These are phyloP conservation scores for Rhodamnia rubescens DNA, from an alignment of 345 rosid species.

Conservation along the genomic window DNA sequence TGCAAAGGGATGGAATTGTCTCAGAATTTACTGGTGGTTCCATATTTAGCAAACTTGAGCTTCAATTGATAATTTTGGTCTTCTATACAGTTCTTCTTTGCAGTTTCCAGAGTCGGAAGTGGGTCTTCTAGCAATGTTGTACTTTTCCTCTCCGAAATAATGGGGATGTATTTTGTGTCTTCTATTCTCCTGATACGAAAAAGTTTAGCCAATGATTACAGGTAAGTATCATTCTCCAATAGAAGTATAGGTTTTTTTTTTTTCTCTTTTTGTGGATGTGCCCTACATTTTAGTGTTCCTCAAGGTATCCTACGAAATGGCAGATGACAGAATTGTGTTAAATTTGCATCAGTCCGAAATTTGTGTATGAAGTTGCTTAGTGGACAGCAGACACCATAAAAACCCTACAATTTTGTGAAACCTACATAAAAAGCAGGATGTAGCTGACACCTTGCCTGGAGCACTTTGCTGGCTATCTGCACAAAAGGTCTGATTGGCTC, in stretches of 20 bases:
- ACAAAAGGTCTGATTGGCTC: background rate
- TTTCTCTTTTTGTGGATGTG: background rate
- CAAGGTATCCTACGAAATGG: background rate
- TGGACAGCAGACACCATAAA: background rate
- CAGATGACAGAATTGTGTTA: background rate
- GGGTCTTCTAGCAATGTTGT: conserved; percentile 98
- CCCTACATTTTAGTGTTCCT: background rate
- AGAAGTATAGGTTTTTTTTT: background rate
- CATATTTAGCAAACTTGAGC: background rate
- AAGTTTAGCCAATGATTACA: conserved; percentile 90
- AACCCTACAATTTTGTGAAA: background rate
- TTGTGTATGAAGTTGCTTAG: background rate
- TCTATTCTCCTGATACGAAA: conserved; percentile 93
- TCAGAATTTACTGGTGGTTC: background rate
- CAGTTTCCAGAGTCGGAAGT: conserved; percentile 96
- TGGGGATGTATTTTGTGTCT: conserved; percentile 98
- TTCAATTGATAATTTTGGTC: background rate
- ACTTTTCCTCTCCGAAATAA: conserved; percentile 87
- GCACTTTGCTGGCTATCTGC: background rate
- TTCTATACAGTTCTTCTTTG: conserved; percentile 86
- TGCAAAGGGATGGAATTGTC: background rate
- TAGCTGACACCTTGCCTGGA: background rate
- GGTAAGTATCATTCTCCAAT: conserved; percentile 24
- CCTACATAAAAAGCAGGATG: background rate
- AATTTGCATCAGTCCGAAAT: background rate